Conservation (phyloP, 805 yeast genomes). For the Yarrowia alimentaria region DNA sequence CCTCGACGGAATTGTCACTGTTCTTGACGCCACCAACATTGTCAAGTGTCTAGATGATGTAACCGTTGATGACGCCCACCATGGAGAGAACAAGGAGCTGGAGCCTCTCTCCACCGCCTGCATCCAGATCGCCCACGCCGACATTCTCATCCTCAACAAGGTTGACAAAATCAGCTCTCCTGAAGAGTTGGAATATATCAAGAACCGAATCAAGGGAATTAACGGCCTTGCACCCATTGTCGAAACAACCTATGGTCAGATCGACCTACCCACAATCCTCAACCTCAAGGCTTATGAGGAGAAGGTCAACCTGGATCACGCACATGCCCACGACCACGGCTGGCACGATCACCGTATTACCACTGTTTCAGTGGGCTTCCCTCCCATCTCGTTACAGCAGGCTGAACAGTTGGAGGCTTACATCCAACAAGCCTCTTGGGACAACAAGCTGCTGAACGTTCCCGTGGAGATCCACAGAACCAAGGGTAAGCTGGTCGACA, state of each 20-base stretch:
- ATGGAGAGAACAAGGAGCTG: slow-evolving; percentile 43
- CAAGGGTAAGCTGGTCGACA: slow-evolving; percentile 65
- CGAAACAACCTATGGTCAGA: slow-evolving; percentile 70
- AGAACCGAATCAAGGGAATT: slow-evolving; percentile 49
- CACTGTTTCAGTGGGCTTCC: slow-evolving; percentile 53
- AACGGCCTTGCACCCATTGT: slow-evolving; percentile 68
- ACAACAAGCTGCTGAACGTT: slow-evolving; percentile 45
- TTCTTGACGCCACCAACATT: slow-evolving; percentile 54
- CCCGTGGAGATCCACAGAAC: slow-evolving; percentile 71
- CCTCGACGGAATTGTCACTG: slow-evolving; percentile 83
- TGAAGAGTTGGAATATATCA: slow-evolving; percentile 40
- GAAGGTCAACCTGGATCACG: slow-evolving; percentile 31
- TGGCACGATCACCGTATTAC: slow-evolving; percentile 44
- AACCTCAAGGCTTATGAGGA: slow-evolving; percentile 77
- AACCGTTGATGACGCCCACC: slow-evolving; percentile 42
- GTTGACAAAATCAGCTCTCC: slow-evolving; percentile 50
- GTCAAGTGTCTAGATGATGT: slow-evolving; percentile 63
- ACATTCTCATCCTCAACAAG: slow-evolving; percentile 76
- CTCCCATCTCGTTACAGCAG: slow-evolving; percentile 42
- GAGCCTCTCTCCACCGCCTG: slow-evolving; percentile 73
- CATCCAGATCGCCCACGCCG: slow-evolving; percentile 87
- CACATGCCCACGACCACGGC: slow-evolving; percentile 31
- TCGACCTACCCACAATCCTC: slow-evolving; percentile 62
- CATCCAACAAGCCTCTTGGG: slow-evolving; percentile 79
- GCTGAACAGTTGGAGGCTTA: slow-evolving; percentile 55